Evolutionary conservation across 371 early-diverging fungal species (phyloP).

Genomic region (Globomyces sp.): DNA sequence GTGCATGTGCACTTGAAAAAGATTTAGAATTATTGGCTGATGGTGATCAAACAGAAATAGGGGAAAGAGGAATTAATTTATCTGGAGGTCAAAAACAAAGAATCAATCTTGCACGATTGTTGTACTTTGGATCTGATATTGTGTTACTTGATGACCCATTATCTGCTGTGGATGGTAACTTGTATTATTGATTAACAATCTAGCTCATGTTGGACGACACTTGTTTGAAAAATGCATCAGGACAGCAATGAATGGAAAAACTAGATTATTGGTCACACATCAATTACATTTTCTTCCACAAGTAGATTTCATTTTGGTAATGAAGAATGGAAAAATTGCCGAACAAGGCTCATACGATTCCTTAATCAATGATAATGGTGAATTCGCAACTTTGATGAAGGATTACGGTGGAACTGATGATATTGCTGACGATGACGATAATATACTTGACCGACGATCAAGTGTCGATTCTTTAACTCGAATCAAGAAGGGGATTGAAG

Average conservation of each 20-base stretch:
- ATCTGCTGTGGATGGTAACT: conserved; percentile 66
- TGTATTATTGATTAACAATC: too few species aligned
- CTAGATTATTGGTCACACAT: conserved; percentile 52
- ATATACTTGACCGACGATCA: conserved; percentile 13
- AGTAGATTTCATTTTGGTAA: conserved; percentile 54
- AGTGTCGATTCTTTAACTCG: neutral
- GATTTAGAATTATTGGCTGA: conserved; percentile 46
- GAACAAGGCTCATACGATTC: conserved; percentile 57
- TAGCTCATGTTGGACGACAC: conserved; percentile 31
- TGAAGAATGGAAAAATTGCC: conserved; percentile 56
- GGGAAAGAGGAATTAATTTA: conserved; percentile 42
- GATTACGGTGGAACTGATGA: conserved; percentile 53
- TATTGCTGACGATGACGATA: conserved; percentile 21
- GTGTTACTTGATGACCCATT: conserved; percentile 77
- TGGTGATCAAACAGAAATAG: conserved; percentile 46
- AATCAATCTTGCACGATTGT: conserved; percentile 39
- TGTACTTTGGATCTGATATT: conserved; percentile 58
- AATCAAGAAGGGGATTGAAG: conserved; percentile 13
- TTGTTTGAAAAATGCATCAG: conserved; percentile 50
- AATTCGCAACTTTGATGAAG: conserved; percentile 51
- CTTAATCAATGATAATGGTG: conserved; percentile 46
- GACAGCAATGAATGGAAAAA: conserved; percentile 39
- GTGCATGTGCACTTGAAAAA: conserved; percentile 39
- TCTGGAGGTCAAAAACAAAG: conserved; percentile 54
- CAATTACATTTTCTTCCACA: conserved; percentile 65